Evolutionary conservation across 2,329 filamentous ascomycete species (phyloP).

Genomic region (Fusarium aywerte): DNA sequence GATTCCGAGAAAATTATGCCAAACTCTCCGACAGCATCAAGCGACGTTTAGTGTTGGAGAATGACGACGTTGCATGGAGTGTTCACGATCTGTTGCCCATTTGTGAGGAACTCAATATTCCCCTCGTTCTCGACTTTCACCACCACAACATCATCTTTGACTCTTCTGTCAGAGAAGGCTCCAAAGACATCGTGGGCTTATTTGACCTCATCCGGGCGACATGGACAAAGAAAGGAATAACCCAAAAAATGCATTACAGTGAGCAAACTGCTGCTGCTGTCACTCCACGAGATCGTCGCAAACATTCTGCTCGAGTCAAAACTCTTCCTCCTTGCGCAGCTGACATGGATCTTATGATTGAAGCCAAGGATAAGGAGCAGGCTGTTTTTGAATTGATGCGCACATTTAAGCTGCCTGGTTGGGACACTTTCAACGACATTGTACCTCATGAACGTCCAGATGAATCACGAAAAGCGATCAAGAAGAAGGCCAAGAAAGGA

Average conservation of each 20-base stretch:
- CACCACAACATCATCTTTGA: constrained; percentile 97
- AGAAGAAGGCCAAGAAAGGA: constrained; percentile 54
- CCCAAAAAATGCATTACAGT: constrained; percentile 97
- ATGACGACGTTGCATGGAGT: constrained; percentile 93
- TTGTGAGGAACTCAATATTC: constrained; percentile 94
- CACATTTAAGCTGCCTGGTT: constrained; percentile 84
- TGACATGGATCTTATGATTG: constrained; percentile 98
- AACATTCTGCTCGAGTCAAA: constrained; percentile 83
- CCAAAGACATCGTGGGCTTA: constrained; percentile 78
- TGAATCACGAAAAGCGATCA: constrained; percentile 67
- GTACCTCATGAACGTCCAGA: constrained; percentile 81
- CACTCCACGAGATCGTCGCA: constrained; percentile 80
- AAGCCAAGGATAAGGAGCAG: constrained; percentile 98
- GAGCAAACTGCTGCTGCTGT: constrained; percentile 74
- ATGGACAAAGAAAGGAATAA: constrained; percentile 86
- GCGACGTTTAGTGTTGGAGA: constrained; percentile 86
- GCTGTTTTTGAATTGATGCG: constrained; percentile 95
- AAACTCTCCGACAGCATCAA: constrained; percentile 76
- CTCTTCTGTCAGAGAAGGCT: constrained; percentile 79
- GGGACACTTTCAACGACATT: constrained; percentile 78
- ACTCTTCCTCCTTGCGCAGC: constrained; percentile 83
- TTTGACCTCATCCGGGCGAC: constrained; percentile 83
- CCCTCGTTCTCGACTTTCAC: constrained; percentile 90
- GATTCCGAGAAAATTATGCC: constrained; percentile 81
- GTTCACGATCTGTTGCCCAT: constrained; percentile 90